Base-by-base conservation (phyloP, 148 eudicot genomes). In the Chenopodium formosanum region DNA sequence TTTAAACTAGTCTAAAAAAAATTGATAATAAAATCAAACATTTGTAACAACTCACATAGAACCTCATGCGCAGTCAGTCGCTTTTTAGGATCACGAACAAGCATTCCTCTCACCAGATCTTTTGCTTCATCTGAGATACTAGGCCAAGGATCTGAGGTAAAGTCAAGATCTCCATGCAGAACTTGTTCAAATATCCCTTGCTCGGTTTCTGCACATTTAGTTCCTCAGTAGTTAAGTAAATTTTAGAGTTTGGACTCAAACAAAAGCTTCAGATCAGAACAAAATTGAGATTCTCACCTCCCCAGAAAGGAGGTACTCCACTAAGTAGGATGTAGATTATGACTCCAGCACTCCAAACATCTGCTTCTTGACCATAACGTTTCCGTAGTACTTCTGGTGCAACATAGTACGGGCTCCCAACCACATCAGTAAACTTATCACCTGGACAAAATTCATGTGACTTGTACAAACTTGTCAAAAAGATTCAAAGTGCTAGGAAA, bases 271-370 rank as follows among this genome's bases (percentile, higher is more conserved):
- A 68, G 46, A 34, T n/a, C 16, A n/a, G 34, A 10, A 20, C 2
- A 72, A 71, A 50, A 66, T 63, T 40, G 29, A 16, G 74, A 81
- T 63, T 56, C 92, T 94, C 73, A 94, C 98, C 98, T 46, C 91
- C 97, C 98, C 98, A 94, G 80, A 93, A 95, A 10, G 97, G 98
- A 74, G 98, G 97, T 32, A 91, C 94, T 83, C 98, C 98, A 83
- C 98, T 87, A 34, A 92, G 85, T 65, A 92, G 82, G 70, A 94
- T 92, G 86, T 92, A 91, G 29, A 94, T 83, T 37, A 94, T 94
- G 27, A 94, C 94, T 79, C 97, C 97, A 32, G 94, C 97, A 88
- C 97, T 94, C 97, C 97, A 94, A 2, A 94, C 94, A 89, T 94
- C 98, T 56, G 92, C 92, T 86, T 94, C 94, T 63, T 86, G 97